Conservation (phyloP, 352 stramenopile species). For the Pythium dissotocum region DNA sequence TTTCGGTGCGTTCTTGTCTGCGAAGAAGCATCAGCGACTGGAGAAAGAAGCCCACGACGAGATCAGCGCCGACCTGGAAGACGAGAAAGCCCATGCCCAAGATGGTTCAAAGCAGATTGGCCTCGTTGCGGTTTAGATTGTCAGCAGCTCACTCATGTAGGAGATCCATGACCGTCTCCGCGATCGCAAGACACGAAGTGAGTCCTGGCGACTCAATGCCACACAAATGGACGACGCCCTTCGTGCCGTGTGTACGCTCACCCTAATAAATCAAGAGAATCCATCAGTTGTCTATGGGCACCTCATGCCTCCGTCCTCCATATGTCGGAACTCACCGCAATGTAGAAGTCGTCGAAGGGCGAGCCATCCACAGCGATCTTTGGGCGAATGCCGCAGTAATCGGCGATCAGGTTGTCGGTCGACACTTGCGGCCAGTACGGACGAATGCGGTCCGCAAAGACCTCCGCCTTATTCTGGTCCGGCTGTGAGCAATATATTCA, state of each 20-base stretch:
- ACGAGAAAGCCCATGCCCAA: slow-evolving; percentile 21
- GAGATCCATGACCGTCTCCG: slow-evolving; percentile 66
- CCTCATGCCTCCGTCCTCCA: background rate
- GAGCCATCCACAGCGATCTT: slow-evolving; percentile 85
- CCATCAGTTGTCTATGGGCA: background rate
- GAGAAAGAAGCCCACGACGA: slow-evolving; percentile 37
- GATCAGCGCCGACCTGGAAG: slow-evolving; percentile 33
- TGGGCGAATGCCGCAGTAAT: slow-evolving; percentile 96
- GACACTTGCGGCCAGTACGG: slow-evolving; percentile 93
- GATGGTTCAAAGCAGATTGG: background rate
- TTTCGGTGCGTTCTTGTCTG: slow-evolving; percentile 31
- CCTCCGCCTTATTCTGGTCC: slow-evolving; percentile 51
- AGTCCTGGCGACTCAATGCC: slow-evolving; percentile 97
- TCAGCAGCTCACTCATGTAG: slow-evolving; percentile 27
- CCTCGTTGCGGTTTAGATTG: slow-evolving; percentile 9
- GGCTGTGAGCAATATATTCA: slow-evolving; percentile 27
- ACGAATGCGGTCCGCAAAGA: slow-evolving; percentile 72
- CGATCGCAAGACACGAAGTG: slow-evolving; percentile 87
- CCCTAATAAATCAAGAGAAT: slow-evolving; percentile 34
- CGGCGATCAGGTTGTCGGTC: slow-evolving; percentile 77
- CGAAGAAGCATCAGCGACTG: slow-evolving; percentile 41
- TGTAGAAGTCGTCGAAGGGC: slow-evolving; percentile 89
- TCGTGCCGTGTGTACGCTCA: slow-evolving; percentile 67
- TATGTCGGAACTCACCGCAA: slow-evolving; percentile 50
- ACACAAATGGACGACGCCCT: slow-evolving; percentile 90